A percentile compares a stretch with the other conserved stretches of the same genome.
phyloP scores from a whole-genome alignment of 441 rosid genomes.

The Iberis amara region DNA sequence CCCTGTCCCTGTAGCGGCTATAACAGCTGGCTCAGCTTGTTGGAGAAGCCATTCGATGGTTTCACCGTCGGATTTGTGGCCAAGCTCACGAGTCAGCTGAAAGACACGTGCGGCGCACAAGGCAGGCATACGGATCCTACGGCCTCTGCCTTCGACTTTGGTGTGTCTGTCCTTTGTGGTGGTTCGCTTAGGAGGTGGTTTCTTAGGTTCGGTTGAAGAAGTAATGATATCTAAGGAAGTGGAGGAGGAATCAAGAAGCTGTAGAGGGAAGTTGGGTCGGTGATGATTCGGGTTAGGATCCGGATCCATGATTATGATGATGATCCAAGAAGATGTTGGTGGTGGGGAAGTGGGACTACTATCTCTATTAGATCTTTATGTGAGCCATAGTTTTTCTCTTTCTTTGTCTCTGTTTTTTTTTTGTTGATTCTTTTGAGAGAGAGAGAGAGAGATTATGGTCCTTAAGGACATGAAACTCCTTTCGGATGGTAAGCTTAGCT shows the following conservation, averaged over 20 bases:
- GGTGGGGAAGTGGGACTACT: conserved; percentile 51
- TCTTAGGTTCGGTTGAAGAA: conserved; percentile 34
- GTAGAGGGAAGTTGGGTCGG: conserved; percentile 67
- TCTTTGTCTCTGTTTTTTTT: conserved; percentile 10
- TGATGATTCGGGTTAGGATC: conserved; percentile 39
- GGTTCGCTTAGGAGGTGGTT: conserved; percentile 65
- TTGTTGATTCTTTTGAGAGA: conserved; percentile 18
- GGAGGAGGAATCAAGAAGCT: conserved; percentile 49
- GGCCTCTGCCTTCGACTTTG: conserved; percentile 85
- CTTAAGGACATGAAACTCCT: conserved; percentile 39
- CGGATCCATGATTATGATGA: conserved; percentile 39
- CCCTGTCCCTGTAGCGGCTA: conserved; percentile 91
- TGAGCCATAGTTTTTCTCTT: conserved; percentile 31
- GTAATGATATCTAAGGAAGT: conserved; percentile 27
- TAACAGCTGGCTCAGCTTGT: conserved; percentile 82
- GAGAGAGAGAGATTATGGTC: conserved; percentile 27
- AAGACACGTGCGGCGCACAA: conserved; percentile 86
- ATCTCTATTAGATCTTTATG: conserved; percentile 31
- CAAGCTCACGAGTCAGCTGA: conserved; percentile 81
- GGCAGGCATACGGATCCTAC: conserved; percentile 92
- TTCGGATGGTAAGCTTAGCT: conserved; percentile 43
- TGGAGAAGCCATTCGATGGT: conserved; percentile 84
- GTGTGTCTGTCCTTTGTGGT: conserved; percentile 85
- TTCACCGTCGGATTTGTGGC: conserved; percentile 85
- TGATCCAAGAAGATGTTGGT: conserved; percentile 25